Evolutionary conservation across 352 stramenopile genomes (phyloP).

Genomic region (Globisporangium lucens): DNA sequence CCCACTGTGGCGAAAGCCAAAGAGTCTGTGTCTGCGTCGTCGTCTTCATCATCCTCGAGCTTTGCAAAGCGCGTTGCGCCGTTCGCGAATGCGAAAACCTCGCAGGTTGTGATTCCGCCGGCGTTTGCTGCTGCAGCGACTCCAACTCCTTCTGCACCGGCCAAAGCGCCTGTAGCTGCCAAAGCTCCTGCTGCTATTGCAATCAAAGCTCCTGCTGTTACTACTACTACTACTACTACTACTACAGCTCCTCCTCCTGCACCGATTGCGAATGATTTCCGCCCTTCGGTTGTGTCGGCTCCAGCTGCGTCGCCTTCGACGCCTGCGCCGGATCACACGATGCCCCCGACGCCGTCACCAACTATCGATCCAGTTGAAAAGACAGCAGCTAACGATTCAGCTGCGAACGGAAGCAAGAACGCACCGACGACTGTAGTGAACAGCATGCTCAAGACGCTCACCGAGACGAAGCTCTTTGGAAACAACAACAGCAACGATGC

Average conservation of each 20-base stretch:
- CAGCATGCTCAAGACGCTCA: constrained; percentile 39
- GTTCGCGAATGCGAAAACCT: constrained; percentile 4
- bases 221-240: background rate
- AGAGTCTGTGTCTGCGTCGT: background rate
- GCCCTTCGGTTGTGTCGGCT: constrained; percentile 14
- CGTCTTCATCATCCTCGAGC: constrained; percentile 4
- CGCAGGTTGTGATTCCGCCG: constrained; percentile 3
- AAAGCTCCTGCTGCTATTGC: background rate
- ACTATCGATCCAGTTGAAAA: constrained; percentile 18
- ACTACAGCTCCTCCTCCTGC: background rate
- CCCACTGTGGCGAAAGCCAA: constrained; percentile 6
- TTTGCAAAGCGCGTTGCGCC: constrained; percentile 19
- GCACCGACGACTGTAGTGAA: constrained; percentile 21
- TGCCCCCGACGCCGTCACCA: constrained; percentile 23
- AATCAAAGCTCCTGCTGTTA: background rate
- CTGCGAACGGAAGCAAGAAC: background rate
- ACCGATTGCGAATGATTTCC: constrained; percentile 2
- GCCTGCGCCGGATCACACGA: constrained; percentile 29
- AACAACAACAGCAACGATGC: background rate
- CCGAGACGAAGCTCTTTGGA: constrained; percentile 25
- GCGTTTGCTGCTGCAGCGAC: background rate
- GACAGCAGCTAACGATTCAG: background rate
- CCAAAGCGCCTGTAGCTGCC: background rate
- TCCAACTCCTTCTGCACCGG: background rate
- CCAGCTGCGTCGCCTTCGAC: constrained; percentile 25